phyloP scores from a whole-genome alignment of 805 yeast genomes.

The Sungouiozyma ichnusensis region DNA sequence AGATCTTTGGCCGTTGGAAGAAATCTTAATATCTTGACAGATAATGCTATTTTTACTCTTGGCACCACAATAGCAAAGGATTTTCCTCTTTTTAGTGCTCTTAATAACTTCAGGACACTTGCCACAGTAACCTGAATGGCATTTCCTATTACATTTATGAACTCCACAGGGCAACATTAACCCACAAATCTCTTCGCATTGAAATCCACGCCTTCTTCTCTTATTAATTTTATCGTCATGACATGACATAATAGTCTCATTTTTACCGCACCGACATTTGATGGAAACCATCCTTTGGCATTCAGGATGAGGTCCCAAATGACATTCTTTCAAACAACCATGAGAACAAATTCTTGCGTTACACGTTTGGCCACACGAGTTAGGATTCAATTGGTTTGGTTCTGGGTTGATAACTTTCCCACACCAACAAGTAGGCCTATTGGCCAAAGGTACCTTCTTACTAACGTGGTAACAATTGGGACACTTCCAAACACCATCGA shows the following conservation, averaged over 20 bases:
- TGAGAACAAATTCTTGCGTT: conserved; percentile 56
- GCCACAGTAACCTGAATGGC: conserved; percentile 84
- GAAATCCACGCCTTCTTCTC: conserved; percentile 29
- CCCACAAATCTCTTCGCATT: conserved; percentile 51
- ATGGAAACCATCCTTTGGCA: conserved; percentile 69
- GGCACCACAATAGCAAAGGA: conserved; percentile 70
- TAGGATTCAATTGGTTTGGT: conserved; percentile 52
- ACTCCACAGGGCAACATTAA: conserved; percentile 58
- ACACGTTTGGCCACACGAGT: conserved; percentile 85
- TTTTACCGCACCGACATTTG: conserved; percentile 66
- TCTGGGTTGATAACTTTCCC: conserved; percentile 63
- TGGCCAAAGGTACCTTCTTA: conserved; percentile 46
- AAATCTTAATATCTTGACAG: conserved; percentile 36
- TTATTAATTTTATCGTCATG: conserved; percentile 51
- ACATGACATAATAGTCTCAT: conserved; percentile 59
- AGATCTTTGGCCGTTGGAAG: conserved; percentile 24
- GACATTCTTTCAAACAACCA: conserved; percentile 66
- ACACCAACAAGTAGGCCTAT: conserved; percentile 64
- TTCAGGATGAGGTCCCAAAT: conserved; percentile 78
- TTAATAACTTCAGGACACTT: conserved; percentile 42
- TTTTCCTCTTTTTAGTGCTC: conserved; percentile 10
- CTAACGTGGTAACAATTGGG: conserved; percentile 48
- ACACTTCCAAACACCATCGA: conserved; percentile 65
- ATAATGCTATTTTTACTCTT: conserved; percentile 30
- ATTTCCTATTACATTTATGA: conserved; percentile 51